Evolutionary conservation across 768 basidiomycete species (phyloP), one percentile per base, ranked within the genome.

Genomic region (Pleurotus djamor): DNA sequence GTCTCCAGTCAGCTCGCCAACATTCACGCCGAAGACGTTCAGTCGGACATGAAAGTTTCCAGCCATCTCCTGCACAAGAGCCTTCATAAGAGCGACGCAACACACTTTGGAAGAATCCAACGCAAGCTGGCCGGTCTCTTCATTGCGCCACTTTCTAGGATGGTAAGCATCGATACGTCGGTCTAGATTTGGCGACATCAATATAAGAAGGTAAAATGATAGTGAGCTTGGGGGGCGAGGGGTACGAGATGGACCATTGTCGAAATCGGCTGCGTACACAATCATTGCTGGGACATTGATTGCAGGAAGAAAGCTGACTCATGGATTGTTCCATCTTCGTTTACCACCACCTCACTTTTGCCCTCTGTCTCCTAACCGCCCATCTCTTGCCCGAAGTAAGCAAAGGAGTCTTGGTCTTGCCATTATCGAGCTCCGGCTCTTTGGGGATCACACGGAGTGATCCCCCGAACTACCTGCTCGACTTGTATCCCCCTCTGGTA

Each of bases 1-100:
- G 72, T 99, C 97, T 28, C 97, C 97, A 0, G 97, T 99, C 58
- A 99, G 82, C 72, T 99, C 97, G 34, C 92, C 93, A 50, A 99
- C 91, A 60, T 86, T 89, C 74, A 99, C 81, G 47, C 89, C 91
- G 60, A 77, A 83, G 21, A 69, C 72, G 50, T 77, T 75, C 48
- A 99, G 85, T 4, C 96, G 89, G 6, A 83, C 76, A 36, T 82
- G 81, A 69, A 99, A 99, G 71, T 96, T 96, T 63, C 94, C 92
- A 60, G 98, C 97, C 89, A 96, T 95, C 73, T 99, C 97, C 69
- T 98, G 96, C 0, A 99, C 96, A 59, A 99, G 84, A 3, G 96
- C 97, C 72, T 99, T 99, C 97, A 99, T 99, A 3, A 96, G 97
- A 0, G 97, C 96, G 54, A 99, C 86, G 71, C 98, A 99, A 64